Evolutionary conservation across 176 grass and related monocot species (phyloP).

Genomic region (Hordeum vulgare): DNA sequence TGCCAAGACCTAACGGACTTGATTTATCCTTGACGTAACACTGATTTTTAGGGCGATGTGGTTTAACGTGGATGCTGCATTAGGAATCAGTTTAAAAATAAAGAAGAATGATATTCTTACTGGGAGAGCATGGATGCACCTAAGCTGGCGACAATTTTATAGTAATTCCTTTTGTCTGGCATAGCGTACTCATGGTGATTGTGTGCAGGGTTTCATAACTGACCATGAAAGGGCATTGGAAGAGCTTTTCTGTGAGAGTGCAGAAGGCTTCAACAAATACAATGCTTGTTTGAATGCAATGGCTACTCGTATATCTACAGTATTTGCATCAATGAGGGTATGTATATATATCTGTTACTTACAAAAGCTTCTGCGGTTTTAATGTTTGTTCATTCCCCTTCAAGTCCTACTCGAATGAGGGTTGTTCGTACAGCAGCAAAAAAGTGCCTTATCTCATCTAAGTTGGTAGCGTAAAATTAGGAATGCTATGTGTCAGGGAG

Average conservation of each 20-base stretch:
- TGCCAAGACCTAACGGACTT: neutral
- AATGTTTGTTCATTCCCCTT: neutral
- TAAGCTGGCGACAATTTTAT: neutral
- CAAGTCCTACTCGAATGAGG: neutral
- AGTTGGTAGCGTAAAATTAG: neutral
- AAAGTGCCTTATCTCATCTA: neutral
- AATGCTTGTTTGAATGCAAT: constrained; percentile 90
- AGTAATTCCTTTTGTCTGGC: constrained; percentile 4
- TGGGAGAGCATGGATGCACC: neutral
- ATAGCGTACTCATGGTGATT: constrained; percentile 2
- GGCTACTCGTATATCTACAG: constrained; percentile 83
- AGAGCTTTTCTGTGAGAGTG: constrained; percentile 96
- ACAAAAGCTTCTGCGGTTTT: constrained; percentile 1
- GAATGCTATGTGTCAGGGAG: neutral
- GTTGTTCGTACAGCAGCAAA: neutral
- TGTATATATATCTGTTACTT: constrained; percentile 15
- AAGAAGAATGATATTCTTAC: neutral
- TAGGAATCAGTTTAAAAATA: neutral
- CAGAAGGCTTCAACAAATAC: constrained; percentile 78
- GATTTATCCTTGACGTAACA: neutral
- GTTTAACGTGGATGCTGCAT: neutral
- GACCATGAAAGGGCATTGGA: constrained; percentile 96
- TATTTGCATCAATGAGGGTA: constrained; percentile 87
- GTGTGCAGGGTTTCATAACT: constrained; percentile 76
- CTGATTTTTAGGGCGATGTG: neutral